Evolutionary conservation across 805 yeast species (phyloP), one percentile per base, ranked within the genome.

Genomic region (Hanseniaspora vineae): DNA sequence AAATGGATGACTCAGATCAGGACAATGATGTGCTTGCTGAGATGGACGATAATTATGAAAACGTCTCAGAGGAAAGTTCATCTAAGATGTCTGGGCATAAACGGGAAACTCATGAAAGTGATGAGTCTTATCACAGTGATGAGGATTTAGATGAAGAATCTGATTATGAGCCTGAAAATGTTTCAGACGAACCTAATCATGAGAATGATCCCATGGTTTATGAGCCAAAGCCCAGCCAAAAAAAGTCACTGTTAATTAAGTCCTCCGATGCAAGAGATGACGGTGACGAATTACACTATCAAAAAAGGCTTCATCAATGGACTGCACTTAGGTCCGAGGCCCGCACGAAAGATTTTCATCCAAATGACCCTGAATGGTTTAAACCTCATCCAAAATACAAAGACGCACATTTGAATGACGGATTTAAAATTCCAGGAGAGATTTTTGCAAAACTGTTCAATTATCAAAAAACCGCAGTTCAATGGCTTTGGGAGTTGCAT

Each of bases 401-500:
- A 0, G 96, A 87, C 61, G 89, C 95, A 0, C 70, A 75, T 6
- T 65, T 90, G 5, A 82, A 86, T 57, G 77, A 75, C 37, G 76
- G 74, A 9, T 87, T 81, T 62, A 74, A 67, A 50, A 69, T 92
- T 0, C 97, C 98, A 0, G 97, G 97, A 2, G 97, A 90, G 54
- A 79, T 92, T 0, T 87, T 83, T 62, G 81, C 92, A 0, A 74
- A 87, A 4, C 66, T 92, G 13, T 92, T 92, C 58, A 95, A 86
- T 53, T 92, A 92, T 61, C 98, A 92, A 58, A 85, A 85, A 57
- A 92, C 97, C 0, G 87, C 97, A 52, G 97, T 92, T 1, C 96
- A 92, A 57, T 90, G 98, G 98, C 74, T 92, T 2, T 89, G 94
- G 81, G 98, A 92, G 59, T 68, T 92, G n/a, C 81, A 84, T 57